Base-by-base conservation (phyloP, 148 eudicot genomes). In the Fagopyrum tataricum region DNA sequence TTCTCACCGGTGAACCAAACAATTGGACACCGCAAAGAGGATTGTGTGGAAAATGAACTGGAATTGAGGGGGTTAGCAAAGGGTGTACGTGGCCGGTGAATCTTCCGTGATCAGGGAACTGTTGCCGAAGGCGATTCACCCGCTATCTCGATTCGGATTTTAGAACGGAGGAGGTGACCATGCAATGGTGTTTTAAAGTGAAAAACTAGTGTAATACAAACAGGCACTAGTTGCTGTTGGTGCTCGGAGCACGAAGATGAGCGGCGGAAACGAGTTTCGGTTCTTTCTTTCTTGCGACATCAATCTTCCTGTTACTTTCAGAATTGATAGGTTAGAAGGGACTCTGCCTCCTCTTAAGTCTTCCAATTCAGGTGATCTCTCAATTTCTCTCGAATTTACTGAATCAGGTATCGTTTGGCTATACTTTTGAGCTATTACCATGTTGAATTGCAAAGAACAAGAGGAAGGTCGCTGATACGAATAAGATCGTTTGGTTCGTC, bases 261-360 rank as follows among this genome's bases (percentile, higher is more conserved):
- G 88, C 55, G 87, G 88, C 55, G 87, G 85, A 56, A 80, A 88
- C 78, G 98, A 93, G 82, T 93, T 89, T 67, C 81, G 97, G 61
- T 89, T 91, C 86, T 91, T 93, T 82, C 78, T 93, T 51, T 94
- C 98, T 4, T 94, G 97, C 75, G 98, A 94, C 76, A 91, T 94
- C 52, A 94, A 94, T 74, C 87, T 86, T 48, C 95, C 97, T 0
- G 85, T 94, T 44, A 89, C 98, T 72, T 94, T 89, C 73, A 79
- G 85, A 46, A 79, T 93, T 79, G 97, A 93, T 70, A 81, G 85
- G 47, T 82, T 93, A 49, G 97, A 93, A 73, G 98, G 95, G 15
- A 78, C 76, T 74, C 70, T 91, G 51, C 84, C 84, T 40, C 9
- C 80, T 13, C 71, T 75, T 7, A 83, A 80, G 67, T 67, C 87